phyloP scores from a whole-genome alignment of 768 basidiomycete genomes.

The Suillus subluteus region DNA sequence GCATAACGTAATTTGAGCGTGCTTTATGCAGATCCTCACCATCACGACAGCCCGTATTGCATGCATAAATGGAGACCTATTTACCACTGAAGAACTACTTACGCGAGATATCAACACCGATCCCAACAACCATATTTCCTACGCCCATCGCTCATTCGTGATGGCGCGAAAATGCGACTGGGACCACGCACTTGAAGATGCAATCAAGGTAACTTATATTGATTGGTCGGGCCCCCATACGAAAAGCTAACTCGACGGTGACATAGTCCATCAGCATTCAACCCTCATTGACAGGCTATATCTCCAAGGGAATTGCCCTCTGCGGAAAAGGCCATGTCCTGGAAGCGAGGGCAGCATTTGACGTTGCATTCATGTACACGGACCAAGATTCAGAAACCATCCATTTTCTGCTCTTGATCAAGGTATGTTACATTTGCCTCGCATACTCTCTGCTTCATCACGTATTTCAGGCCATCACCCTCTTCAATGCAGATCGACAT shows the following conservation, averaged over 20 bases:
- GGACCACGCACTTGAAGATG: not conserved
- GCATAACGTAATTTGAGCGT: not conserved
- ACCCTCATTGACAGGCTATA: not conserved
- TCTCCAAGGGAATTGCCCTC: not conserved
- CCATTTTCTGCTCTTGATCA: not conserved
- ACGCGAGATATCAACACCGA: not conserved
- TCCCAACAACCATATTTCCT: not conserved
- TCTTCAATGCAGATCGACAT: not conserved
- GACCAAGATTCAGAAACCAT: not conserved
- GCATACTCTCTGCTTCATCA: not conserved
- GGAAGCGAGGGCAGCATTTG: not conserved
- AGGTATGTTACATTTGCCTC: not conserved
- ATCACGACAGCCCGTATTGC: not conserved
- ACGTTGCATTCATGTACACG: not conserved
- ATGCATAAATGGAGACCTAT: not conserved
- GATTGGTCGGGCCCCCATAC: accelerated
- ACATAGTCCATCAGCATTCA: not conserved
- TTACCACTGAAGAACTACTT: not conserved
- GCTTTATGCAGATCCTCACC: not conserved
- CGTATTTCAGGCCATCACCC: not conserved
- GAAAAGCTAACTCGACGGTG: not conserved
- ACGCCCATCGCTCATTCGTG: not conserved
- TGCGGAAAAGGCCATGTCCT: not conserved
- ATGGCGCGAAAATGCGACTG: not conserved
- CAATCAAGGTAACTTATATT: not conserved